Conservation (phyloP, 208 protist genomes). For the Tritrichomonas foetus region DNA sequence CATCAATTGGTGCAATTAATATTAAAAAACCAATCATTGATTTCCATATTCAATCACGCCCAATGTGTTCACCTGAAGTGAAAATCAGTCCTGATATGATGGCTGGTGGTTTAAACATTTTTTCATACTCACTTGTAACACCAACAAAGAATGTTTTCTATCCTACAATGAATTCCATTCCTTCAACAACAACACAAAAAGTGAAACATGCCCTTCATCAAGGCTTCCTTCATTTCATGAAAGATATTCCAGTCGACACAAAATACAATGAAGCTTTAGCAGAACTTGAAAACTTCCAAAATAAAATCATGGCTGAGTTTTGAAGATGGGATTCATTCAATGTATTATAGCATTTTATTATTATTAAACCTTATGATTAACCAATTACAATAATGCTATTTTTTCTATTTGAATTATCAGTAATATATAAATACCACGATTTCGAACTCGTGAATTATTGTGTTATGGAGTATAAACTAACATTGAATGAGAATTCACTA, state of each 20-base stretch:
- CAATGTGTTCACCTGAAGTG: neutral
- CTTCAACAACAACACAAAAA: neutral
- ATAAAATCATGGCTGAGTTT: neutral
- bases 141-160: neutral
- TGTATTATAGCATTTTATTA: too few species aligned
- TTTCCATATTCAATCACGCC: neutral
- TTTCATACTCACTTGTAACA: neutral
- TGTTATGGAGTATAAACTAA: too few species aligned
- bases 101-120: neutral
- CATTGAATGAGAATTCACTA: too few species aligned
- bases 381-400: too few species aligned
- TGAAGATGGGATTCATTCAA: too few species aligned
- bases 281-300: neutral
- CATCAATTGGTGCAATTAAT: neutral
- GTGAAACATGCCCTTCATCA: neutral
- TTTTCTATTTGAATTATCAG: too few species aligned
- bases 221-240: neutral
- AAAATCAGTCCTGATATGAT: neutral
- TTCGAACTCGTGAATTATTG: too few species aligned
- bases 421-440: too few species aligned
- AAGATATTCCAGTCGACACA: neutral
- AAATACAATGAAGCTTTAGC: neutral
- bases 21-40: neutral
- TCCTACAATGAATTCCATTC: neutral
- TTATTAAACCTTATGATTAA: too few species aligned